Conservation (phyloP, 2,329 filamentous ascomycete genomes). For the Verticillium tricorpus region DNA sequence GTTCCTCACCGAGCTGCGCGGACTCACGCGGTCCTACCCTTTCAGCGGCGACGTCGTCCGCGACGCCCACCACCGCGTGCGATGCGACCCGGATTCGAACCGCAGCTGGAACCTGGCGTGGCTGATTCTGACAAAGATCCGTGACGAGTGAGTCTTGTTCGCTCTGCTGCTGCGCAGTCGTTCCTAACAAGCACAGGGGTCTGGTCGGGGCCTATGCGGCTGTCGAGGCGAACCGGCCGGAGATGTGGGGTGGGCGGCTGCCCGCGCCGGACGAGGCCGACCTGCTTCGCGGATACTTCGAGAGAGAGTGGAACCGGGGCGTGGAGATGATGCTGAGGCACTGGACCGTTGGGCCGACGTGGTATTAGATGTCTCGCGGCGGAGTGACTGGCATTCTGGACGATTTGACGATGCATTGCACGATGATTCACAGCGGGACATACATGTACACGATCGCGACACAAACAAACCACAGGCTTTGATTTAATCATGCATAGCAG, state of each 20-base stretch:
- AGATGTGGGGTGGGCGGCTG: slow-evolving; percentile 64
- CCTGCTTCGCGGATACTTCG: slow-evolving; percentile 58
- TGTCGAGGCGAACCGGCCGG: slow-evolving; percentile 54
- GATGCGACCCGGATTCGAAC: slow-evolving; percentile 59
- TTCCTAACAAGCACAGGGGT: slow-evolving; percentile 32
- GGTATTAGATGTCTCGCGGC: slow-evolving; percentile 17
- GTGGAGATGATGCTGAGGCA: slow-evolving; percentile 63
- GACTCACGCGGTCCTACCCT: slow-evolving; percentile 62
- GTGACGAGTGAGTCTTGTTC: slow-evolving; percentile 50
- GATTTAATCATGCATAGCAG: too few species aligned
- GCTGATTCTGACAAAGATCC: slow-evolving; percentile 64
- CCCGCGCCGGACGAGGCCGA: slow-evolving; percentile 53
- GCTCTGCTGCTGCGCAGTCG: neutral
- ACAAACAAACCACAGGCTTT: too few species aligned
- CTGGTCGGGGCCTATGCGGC: slow-evolving; percentile 58
- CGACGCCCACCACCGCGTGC: slow-evolving; percentile 61
- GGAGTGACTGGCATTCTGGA: too few species aligned
- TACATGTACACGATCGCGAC: too few species aligned
- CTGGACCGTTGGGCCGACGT: slow-evolving; percentile 59
- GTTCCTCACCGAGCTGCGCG: slow-evolving; percentile 64
- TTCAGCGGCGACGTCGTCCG: slow-evolving; percentile 61
- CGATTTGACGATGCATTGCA: too few species aligned
- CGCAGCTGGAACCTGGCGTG: slow-evolving; percentile 75
- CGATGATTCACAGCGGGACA: too few species aligned
- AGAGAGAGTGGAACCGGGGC: slow-evolving; percentile 62